A percentile compares a stretch with the other conserved stretches of the same genome.
These are phyloP conservation scores for Punica granatum DNA, from an alignment of 345 rosid genomes.

Conservation along the genomic window DNA sequence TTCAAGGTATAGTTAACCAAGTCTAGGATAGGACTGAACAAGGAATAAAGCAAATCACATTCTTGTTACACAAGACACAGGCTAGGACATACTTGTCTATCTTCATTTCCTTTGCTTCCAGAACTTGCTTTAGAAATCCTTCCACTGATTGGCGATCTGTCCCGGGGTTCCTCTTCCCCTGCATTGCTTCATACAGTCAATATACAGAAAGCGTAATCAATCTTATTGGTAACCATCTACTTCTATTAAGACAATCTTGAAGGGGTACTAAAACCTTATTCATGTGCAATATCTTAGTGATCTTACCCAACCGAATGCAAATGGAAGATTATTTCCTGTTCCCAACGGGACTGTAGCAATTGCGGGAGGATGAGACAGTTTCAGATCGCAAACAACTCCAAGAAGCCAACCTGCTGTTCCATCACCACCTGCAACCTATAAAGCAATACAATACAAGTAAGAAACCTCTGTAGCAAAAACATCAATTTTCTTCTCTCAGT, in stretches of 20 bases:
- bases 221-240: conserved; percentile 4
- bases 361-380: conserved; percentile 78
- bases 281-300: neutral
- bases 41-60: no score
- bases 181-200: conserved; percentile 12
- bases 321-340: conserved; percentile 94
- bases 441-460: neutral
- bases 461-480: neutral
- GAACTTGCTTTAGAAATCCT: conserved; percentile 52
- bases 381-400: conserved; percentile 88
- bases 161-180: conserved; percentile 96
- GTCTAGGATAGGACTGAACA: neutral
- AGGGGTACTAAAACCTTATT: neutral
- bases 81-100: conserved; percentile 57
- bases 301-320: conserved; percentile 92
- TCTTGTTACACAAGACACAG: no score
- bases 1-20: no score
- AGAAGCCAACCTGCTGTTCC: conserved; percentile 99
- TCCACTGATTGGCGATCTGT: conserved; percentile 56
- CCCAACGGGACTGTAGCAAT: conserved; percentile 93
- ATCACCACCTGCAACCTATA: conserved; percentile 94
- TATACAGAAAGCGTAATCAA: neutral
- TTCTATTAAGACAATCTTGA: no score
- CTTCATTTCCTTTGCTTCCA: conserved; percentile 72
- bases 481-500: neutral